phyloP scores from a whole-genome alignment of 1,139 yeast species.

The Blastobotrys elegans region DNA sequence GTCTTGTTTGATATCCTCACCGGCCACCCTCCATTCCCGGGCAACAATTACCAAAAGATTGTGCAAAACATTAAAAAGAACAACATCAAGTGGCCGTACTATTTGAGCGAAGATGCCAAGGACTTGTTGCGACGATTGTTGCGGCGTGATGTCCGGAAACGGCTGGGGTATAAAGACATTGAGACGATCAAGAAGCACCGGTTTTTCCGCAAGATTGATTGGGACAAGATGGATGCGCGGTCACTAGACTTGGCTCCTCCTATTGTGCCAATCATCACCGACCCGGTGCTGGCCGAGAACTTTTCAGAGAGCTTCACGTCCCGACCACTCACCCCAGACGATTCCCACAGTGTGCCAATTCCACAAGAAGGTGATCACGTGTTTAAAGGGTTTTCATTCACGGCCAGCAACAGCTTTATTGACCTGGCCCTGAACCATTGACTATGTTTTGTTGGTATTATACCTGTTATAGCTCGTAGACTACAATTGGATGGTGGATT shows the following conservation, averaged over 20 bases:
- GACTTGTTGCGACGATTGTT: conserved; percentile 70
- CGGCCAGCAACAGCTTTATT: conserved; percentile 32
- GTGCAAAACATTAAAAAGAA: conserved; percentile 71
- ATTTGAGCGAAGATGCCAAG: conserved; percentile 78
- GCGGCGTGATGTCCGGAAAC: conserved; percentile 66
- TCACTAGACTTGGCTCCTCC: conserved; percentile 58
- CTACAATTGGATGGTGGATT: conserved; percentile 37
- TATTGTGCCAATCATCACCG: conserved; percentile 77
- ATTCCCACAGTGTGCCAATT: conserved; percentile 19
- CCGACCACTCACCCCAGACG: conserved; percentile 44
- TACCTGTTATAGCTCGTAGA: conserved; percentile 35
- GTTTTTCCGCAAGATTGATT: conserved; percentile 73
- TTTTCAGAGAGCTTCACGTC: conserved; percentile 84
- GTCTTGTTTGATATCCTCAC: conserved; percentile 81
- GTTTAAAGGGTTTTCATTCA: conserved; percentile 34
- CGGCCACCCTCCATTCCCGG: conserved; percentile 93
- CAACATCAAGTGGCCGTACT: conserved; percentile 68
- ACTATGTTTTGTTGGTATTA: conserved; percentile 6
- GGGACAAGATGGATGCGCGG: conserved; percentile 58
- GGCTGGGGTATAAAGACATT: conserved; percentile 64
- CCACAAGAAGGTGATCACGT: conserved; percentile 13
- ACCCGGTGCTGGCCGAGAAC: conserved; percentile 85
- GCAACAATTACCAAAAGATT: conserved; percentile 76
- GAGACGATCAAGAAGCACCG: conserved; percentile 65
- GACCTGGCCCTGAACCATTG: conserved; percentile 19